Evolutionary conservation across 306 rosid genomes (phyloP).

Genomic region (Corylus avellana): DNA sequence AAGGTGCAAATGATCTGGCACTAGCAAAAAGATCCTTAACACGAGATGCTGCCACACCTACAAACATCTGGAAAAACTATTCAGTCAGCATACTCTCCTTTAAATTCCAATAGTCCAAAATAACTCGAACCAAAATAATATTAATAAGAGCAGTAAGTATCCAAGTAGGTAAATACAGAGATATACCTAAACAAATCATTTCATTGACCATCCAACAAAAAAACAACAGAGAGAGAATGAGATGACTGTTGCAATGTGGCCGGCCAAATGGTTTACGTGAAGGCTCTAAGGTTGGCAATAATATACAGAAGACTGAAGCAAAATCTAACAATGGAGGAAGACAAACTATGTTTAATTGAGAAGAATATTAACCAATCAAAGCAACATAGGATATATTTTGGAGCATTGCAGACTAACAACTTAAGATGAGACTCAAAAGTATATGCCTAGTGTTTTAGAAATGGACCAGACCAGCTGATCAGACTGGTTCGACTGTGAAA

Average conservation of each 20-base stretch:
- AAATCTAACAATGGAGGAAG: not conserved
- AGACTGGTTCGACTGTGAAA: too few species aligned
- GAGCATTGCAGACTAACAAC: not conserved
- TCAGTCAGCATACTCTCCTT: constrained; percentile 20
- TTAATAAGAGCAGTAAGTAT: constrained; percentile 15
- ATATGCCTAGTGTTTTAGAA: not conserved
- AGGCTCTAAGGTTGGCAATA: not conserved
- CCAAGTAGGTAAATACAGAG: not conserved
- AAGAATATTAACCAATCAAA: not conserved
- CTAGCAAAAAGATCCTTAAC: constrained; percentile 88
- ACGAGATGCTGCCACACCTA: constrained; percentile 99
- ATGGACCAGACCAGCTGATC: too few species aligned
- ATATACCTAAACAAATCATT: not conserved
- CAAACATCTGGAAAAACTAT: constrained; percentile 75
- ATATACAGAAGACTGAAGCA: not conserved
- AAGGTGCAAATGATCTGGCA: constrained; percentile 92
- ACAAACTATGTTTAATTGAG: not conserved
- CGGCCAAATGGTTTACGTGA: not conserved
- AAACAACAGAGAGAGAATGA: not conserved
- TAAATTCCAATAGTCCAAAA: constrained; percentile 16
- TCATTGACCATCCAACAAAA: constrained; percentile 7
- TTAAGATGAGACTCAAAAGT: not conserved
- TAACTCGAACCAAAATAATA: not conserved
- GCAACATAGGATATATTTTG: not conserved
- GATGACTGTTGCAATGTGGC: not conserved